Base-by-base conservation (phyloP, 306 rosid genomes). In the Alnus rubra region DNA sequence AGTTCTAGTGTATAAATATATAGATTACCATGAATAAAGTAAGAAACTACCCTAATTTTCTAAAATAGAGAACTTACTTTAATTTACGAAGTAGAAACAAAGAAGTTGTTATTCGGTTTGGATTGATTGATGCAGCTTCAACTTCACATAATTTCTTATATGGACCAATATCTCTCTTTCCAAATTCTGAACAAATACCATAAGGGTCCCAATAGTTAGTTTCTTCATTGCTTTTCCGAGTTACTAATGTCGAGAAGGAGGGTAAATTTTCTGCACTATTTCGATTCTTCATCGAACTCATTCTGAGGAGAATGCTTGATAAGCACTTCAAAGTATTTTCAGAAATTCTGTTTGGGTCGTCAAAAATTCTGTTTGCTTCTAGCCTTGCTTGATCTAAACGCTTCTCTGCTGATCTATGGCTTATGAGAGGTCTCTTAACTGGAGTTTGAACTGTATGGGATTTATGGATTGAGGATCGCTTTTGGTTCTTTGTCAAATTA, bases 301-400 rank as follows among this genome's bases (percentile, higher is more conserved):
- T 81, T 83, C 98, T 85, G 80, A 85, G 68, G 81, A 95, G 86
- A 84, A 92, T 90, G 88, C 85, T 91, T 68, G 92, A 85, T 80
- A 92, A 88, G 81, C 98, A 95, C 88, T 88, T 92, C 7, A 95
- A 69, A 78, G 90, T 90, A 78, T 84, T 86, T 83, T 92, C 96
- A n/a, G 98, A 90, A 69, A 91, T 77, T 77, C 62, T 79, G 90
- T 95, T 95, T 33, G 98, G 98, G 65, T 73, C 77, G 31, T 95
- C 92, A 23, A 23, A 23, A 23, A 23, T 23, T 23, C 28, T 23
- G 28, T 84, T 78, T 44, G 53, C 75, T 82, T 87, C 90, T 2
- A 84, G 79, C 69, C 73, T 76, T 65, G 82, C 78, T 77, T 75
- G 74, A 59, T 80, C 82, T 68, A 69, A 75, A 58, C 50, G 77